Conservation (phyloP, 78 protist species). For the Dictyostelium intermedium region DNA sequence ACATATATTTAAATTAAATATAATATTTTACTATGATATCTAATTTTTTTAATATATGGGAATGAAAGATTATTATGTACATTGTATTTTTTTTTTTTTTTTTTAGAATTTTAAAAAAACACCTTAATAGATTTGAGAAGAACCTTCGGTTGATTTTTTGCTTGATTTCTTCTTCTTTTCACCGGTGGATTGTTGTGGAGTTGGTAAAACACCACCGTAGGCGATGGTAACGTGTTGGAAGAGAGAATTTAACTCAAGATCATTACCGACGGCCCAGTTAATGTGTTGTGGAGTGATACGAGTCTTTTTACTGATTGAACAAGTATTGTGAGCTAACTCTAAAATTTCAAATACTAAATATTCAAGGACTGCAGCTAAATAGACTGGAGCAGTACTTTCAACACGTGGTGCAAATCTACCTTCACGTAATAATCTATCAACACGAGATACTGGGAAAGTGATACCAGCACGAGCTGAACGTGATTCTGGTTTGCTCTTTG, state of each 20-base stretch:
- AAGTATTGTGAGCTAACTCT: slow-evolving; percentile 97
- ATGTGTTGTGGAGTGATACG: slow-evolving; percentile 97
- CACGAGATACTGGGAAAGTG: slow-evolving; percentile 95
- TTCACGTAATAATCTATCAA: slow-evolving; percentile 87
- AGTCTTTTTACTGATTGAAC: slow-evolving; percentile 92
- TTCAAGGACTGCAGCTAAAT: slow-evolving; percentile 98
- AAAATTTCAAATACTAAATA: slow-evolving; percentile 97
- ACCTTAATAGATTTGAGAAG: slow-evolving; percentile 55
- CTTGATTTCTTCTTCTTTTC: slow-evolving; percentile 62
- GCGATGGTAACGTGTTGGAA: slow-evolving; percentile 94
- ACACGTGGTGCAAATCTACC: slow-evolving; percentile 89
- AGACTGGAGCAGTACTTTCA: slow-evolving; percentile 89
- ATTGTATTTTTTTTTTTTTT: slow-evolving; percentile 11
- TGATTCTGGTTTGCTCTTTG: slow-evolving; percentile 32
- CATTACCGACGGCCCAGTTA: slow-evolving; percentile 96
- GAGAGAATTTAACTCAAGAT: slow-evolving; percentile 97
- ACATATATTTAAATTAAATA: not conserved
- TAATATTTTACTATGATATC: not conserved
- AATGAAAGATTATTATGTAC: not conserved
- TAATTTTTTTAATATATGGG: not conserved
- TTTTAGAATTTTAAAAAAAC: not conserved
- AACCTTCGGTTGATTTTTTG: slow-evolving; percentile 20
- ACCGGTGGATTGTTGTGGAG: slow-evolving; percentile 58
- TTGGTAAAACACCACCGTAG: slow-evolving; percentile 97
- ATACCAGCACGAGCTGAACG: slow-evolving; percentile 87